Evolutionary conservation across 1,284 basidiomycete species (phyloP), one percentile per base, ranked within the genome.

Genomic region (Coriolopsis trogii): DNA sequence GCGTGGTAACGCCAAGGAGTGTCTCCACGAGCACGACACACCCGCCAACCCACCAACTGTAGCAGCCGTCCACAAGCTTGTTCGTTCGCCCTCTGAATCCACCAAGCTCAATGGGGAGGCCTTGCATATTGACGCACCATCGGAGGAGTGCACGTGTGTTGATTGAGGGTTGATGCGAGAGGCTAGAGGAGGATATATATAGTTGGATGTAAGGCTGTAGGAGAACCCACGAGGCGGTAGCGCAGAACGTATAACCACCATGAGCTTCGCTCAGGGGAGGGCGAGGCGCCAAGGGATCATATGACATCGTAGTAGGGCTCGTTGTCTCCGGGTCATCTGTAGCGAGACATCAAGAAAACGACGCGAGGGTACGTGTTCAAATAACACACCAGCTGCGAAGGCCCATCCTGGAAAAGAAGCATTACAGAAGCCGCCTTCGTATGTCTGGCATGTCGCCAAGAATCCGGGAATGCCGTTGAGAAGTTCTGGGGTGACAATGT

Each of bases 31-130:
- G 73, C 0, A 84, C 79, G 66, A 97, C 91, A n/a, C 89, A 81
- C 0, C 95, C 95, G 2, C 92, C 96, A 24, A 95, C 92, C 91
- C 95, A 99, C 97, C 97, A 99, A 26, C 91, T 88, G 70, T 99
- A 99, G 72, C 97, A 99, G 3, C 96, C 97, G 65, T 99, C 97
- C 0, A 99, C 96, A 12, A 99, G 82, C 72, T 99, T 99, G 70
- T 99, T 99, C 53, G 93, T 93, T 37, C 97, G 78, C 0, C 97
- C 97, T 40, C 83, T 82, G 73, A 99, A 98, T 0, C 96, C 97
- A 3, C 95, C 95, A 3, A 94, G 79, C 65, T 99, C 96, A 23
- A 82, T 79, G 23, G 87, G 85, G 0, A 64, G 70, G 0, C 94
- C 95, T 67, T 99, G 97, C 86, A 97, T 90, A 41, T 87, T 77